Base-by-base conservation (phyloP, 148 eudicot genomes). In the Amaranthus hypochondriacus region DNA sequence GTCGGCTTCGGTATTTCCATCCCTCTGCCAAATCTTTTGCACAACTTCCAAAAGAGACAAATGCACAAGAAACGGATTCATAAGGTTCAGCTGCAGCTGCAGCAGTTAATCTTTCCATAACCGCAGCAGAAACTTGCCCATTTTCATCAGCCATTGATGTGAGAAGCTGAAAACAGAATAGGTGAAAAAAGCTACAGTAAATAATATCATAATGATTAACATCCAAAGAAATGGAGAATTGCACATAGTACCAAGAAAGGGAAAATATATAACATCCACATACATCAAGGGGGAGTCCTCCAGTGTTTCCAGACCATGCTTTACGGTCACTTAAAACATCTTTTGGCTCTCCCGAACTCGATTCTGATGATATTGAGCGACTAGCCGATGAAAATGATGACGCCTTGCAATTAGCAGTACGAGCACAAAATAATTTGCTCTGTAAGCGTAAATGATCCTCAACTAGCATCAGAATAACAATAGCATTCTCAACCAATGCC, bases 51-150 rank as follows among this genome's bases (percentile, higher is more conserved):
- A 90, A 96, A 6, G 99, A 96, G 58, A 90, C 97, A 82, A 96
- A 96, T 68, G 99, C 96, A 86, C 89, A 90, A 73, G 88, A 84
- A 80, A 96, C 99, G 70, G 99, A 92, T 52, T 96, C 94, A 80
- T 89, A 96, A 55, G 99, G 99, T 79, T 96, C 99, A 59, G 99
- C 91, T 69, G 97, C 97, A 42, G 88, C 97, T 28, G 97, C 97
- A 59, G 97, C 98, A 77, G 96, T 86, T 75, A 95, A 86, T 73
- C 94, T 85, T 75, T 95, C 99, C 96, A 89, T 94, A 71, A 84
- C 90, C 63, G 87, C 51, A 56, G 97, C 84, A 66, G 99, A 89
- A 68, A 89, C 75, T 77, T 88, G 88, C 75, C 94, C 97, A 74
- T 83, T 90, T 71, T 87, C 84, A 86, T 90, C 97, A 73, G 99